These are phyloP conservation scores for Terana coerulea DNA, from an alignment of 768 basidiomycete species.

Conservation along the genomic window DNA sequence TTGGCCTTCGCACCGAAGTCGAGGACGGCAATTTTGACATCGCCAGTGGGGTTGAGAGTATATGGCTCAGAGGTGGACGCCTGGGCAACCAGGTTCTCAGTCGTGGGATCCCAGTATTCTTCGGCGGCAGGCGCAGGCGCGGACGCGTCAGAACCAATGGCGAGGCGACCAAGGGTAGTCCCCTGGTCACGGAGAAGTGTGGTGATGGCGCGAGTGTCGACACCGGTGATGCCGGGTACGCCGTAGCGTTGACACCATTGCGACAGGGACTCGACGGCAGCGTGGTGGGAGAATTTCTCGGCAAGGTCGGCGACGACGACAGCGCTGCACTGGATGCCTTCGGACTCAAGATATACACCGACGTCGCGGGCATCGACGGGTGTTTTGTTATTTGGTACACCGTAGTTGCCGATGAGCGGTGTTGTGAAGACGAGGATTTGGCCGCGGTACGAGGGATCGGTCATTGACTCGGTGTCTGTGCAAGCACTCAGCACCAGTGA, in stretches of 20 bases:
- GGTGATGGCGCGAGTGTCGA: slow-evolving; percentile 97
- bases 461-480: slow-evolving; percentile 99
- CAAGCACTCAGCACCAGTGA: neutral
- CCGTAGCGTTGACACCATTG: slow-evolving; percentile 90
- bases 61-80: slow-evolving; percentile 85
- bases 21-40: slow-evolving; percentile 90
- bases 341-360: slow-evolving; percentile 86
- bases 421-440: slow-evolving; percentile 99
- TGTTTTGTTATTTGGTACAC: slow-evolving; percentile 80
- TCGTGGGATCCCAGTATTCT: slow-evolving; percentile 93
- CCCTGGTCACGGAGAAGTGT: slow-evolving; percentile 92
- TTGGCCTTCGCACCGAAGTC: slow-evolving; percentile 99
- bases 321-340: slow-evolving; percentile 86
- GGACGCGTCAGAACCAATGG: slow-evolving; percentile 70
- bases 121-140: slow-evolving; percentile 52
- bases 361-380: slow-evolving; percentile 73
- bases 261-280: slow-evolving; percentile 87
- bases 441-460: slow-evolving; percentile 96
- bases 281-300: slow-evolving; percentile 91
- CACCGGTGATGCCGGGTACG: slow-evolving; percentile 92
- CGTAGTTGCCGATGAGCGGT: slow-evolving; percentile 98
- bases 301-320: slow-evolving; percentile 94
- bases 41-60: slow-evolving; percentile 80
- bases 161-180: slow-evolving; percentile 90
- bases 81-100: slow-evolving; percentile 92